Percentiles rank a stretch among this genome's conserved stretches.
These are phyloP conservation scores for Xylariales sp. DNA, from an alignment of 2,329 filamentous ascomycete species.

Conservation along the genomic window DNA sequence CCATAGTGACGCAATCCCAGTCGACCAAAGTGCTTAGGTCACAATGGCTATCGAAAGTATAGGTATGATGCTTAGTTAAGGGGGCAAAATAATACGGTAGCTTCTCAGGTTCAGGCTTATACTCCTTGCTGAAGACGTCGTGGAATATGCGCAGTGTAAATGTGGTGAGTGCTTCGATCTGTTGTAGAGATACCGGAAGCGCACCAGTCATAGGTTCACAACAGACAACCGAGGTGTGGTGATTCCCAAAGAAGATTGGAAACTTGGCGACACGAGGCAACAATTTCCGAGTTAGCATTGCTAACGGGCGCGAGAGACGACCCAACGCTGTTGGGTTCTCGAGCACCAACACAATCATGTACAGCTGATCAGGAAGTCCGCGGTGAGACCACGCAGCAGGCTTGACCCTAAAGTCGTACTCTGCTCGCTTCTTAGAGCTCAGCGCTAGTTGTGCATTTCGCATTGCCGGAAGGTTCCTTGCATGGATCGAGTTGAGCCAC, in stretches of 20 bases:
- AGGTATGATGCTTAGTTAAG: slow-evolving; percentile 23
- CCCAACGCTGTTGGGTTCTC: slow-evolving; percentile 50
- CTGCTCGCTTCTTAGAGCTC: slow-evolving; percentile 67
- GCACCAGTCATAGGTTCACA: slow-evolving; percentile 38
- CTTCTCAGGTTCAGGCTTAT: slow-evolving; percentile 55
- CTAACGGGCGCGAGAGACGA: slow-evolving; percentile 57
- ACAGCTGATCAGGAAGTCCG: slow-evolving; percentile 49
- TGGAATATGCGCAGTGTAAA: slow-evolving; percentile 76
- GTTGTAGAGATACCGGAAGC: slow-evolving; percentile 37
- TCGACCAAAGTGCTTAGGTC: slow-evolving; percentile 43
- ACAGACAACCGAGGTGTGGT: slow-evolving; percentile 53
- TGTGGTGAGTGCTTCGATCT: slow-evolving; percentile 52
- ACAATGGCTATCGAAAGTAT: slow-evolving; percentile 19
- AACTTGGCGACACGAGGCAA: slow-evolving; percentile 65
- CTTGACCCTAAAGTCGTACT: slow-evolving; percentile 76
- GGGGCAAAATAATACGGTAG: slow-evolving; percentile 86
- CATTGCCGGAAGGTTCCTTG: slow-evolving; percentile 70
- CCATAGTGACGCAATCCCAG: slow-evolving; percentile 50
- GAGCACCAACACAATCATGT: slow-evolving; percentile 58
- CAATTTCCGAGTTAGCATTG: slow-evolving; percentile 63
- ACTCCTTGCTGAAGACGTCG: slow-evolving; percentile 87
- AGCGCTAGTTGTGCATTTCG: slow-evolving; percentile 82
- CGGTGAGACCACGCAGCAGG: slow-evolving; percentile 64
- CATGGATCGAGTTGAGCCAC: slow-evolving; percentile 68
- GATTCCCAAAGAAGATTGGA: slow-evolving; percentile 65